phyloP scores from a whole-genome alignment of 495 filamentous ascomycete genomes.

The Ascobolus immersus region DNA sequence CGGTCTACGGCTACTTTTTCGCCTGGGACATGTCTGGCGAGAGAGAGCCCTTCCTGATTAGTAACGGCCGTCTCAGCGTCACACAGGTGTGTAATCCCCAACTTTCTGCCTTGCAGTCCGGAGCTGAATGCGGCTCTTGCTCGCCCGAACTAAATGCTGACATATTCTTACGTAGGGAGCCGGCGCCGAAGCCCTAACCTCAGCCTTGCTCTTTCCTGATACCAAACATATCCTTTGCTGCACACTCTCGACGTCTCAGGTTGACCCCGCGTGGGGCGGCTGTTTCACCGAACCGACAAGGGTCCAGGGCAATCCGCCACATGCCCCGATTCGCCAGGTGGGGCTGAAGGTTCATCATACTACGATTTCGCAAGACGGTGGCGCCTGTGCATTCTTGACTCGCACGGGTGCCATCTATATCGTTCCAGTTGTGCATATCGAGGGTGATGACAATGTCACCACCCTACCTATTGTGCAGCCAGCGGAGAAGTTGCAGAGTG shows the following conservation, averaged over 20 bases:
- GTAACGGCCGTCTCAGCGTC: conserved; percentile 8
- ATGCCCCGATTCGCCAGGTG: conserved; percentile 10
- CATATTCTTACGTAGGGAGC: conserved; percentile 6
- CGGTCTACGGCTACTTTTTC: conserved; percentile 13
- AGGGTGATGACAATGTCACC: conserved; percentile 14
- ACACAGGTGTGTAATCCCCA: conserved; percentile 6
- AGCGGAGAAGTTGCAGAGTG: conserved; percentile 7
- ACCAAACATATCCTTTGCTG: conserved; percentile 12
- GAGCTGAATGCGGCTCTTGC: not conserved
- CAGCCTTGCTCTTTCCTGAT: conserved; percentile 11
- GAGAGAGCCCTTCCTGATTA: conserved; percentile 11
- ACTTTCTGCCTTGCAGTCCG: too few species aligned
- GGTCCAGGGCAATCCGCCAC: not conserved
- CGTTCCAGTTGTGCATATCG: conserved; percentile 8
- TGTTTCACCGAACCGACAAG: conserved; percentile 13
- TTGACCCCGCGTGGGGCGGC: conserved; percentile 12
- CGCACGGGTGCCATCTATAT: conserved; percentile 13
- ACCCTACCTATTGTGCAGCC: conserved; percentile 5
- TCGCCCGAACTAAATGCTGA: conserved; percentile 1
- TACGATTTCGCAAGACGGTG: conserved; percentile 10
- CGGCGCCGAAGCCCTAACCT: conserved; percentile 11
- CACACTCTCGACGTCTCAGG: conserved; percentile 11
- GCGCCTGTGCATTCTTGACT: conserved; percentile 12
- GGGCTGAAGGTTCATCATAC: conserved; percentile 9
- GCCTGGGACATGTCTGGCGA: conserved; percentile 13